Percentiles rank a stretch among this genome's conserved stretches.
Conservation (phyloP, 2,329 filamentous ascomycete genomes). For the Alternaria alternata region DNA sequence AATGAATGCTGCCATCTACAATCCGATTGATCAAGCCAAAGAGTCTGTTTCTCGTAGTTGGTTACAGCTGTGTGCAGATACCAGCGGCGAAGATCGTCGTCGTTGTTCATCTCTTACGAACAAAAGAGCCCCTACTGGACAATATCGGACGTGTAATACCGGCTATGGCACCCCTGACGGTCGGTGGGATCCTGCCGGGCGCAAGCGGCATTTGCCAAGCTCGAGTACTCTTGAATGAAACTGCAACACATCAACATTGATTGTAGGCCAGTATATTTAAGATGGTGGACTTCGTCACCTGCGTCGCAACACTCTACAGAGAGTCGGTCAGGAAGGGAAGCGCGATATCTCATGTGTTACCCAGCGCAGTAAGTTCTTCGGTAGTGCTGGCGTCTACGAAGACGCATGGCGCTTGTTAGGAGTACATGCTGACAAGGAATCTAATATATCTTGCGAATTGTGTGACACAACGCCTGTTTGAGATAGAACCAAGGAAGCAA, state of each 20-base stretch:
- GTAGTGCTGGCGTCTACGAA: background rate
- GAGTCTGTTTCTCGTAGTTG: background rate
- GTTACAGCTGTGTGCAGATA: background rate
- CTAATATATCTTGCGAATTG: background rate
- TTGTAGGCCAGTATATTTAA: background rate
- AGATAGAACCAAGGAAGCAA: background rate
- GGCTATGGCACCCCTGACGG: constrained; percentile 11
- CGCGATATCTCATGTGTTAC: background rate
- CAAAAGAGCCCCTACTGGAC: background rate
- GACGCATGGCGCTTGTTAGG: background rate
- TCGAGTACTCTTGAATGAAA: background rate
- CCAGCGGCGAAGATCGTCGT: background rate
- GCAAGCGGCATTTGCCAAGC: constrained; percentile 1
- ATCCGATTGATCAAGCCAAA: background rate
- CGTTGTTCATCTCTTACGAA: background rate
- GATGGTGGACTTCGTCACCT: background rate
- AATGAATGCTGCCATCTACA: background rate
- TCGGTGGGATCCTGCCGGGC: constrained; percentile 16
- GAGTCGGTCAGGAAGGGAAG: background rate
- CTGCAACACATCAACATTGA: constrained; percentile 7
- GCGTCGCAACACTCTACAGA: background rate
- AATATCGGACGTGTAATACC: constrained; percentile 6
- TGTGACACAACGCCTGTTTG: background rate
- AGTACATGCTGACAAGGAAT: background rate
- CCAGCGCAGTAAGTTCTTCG: constrained; percentile 3